Evolutionary conservation across 1,139 yeast genomes (phyloP), one percentile per base, ranked within the genome.

Genomic region (Entelexis paramagnoliae): DNA sequence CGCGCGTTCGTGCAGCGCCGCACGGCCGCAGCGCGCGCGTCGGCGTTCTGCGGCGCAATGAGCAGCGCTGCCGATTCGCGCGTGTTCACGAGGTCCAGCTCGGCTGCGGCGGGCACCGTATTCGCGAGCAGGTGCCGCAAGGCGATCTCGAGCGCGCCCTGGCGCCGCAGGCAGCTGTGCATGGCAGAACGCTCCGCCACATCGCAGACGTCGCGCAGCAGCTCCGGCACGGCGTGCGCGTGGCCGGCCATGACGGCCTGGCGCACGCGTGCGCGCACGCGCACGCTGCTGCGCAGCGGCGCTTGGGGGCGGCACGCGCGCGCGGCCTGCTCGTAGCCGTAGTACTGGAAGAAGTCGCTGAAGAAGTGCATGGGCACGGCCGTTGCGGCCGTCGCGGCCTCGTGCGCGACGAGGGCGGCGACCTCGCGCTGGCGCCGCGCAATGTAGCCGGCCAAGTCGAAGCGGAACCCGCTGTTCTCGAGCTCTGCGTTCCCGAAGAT

Each of bases 261-360:
- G 30, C 42, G 42, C 13, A 38, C 19, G 13, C 5, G 29, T 13
- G 30, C 42, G 10, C 42, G 42, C n/a, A 14, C 42, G 6, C 30
- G 30, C 30, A 38, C 42, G 19, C 30, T 24, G 19, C 17, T 9
- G 13, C 42, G 42, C 42, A 24, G n/a, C n/a, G n/a, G n/a, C n/a
- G n/a, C n/a, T n/a, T 5, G n/a, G 30, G 42, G 17, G 29, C 11
- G 10, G 30, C 42, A 38, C 22, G 42, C 29, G 19, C 30, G 30
- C 4, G 42, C 42, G 10, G 42, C 42, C 30, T 38, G 10, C 29
- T 22, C 30, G 30, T 38, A 38, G 29, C 42, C 42, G 30, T 24
- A 38, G 24, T 38, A 38, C 42, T 38, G 24, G 42, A 38, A 38
- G 42, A 8, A 38, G 42, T 38, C 42, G n/a, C 30, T 16, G 30